These are phyloP conservation scores for Saturnispora sanitii DNA, from an alignment of 805 yeast species.

Conservation along the genomic window DNA sequence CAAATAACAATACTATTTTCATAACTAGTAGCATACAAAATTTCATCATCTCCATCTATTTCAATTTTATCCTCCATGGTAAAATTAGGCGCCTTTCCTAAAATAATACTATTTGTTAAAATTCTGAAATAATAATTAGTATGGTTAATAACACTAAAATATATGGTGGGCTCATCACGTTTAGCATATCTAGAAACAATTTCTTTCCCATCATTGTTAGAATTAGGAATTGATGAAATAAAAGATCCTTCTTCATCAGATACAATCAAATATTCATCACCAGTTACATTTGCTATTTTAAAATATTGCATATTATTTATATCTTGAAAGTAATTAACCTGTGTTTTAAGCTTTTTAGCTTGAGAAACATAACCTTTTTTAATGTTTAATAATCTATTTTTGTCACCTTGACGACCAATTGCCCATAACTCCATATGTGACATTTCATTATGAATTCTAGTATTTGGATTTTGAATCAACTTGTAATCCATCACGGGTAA, in stretches of 20 bases:
- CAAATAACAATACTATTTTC: not conserved
- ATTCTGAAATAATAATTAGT: not conserved
- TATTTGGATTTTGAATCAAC: conserved; percentile 13
- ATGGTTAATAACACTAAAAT: not conserved
- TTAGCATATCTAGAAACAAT: not conserved
- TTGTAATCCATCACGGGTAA: conserved; percentile 22
- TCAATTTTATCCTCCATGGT: not conserved
- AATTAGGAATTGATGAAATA: too few species aligned
- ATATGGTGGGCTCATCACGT: not conserved
- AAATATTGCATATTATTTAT: not conserved
- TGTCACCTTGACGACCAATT: conserved; percentile 19
- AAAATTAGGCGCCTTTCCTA: not conserved
- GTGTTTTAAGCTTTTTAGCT: conserved; percentile 9
- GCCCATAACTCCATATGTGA: conserved; percentile 25
- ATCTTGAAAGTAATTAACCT: not conserved
- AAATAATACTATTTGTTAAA: not conserved
- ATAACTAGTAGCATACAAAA: not conserved
- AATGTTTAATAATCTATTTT: conserved; percentile 20
- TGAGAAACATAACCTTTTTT: conserved; percentile 19
- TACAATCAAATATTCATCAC: not conserved
- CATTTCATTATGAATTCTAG: conserved; percentile 15
- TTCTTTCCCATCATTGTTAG: too few species aligned
- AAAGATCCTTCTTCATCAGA: not conserved
- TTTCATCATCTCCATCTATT: not conserved
- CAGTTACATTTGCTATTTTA: not conserved